Evolutionary conservation across 106 monocot species (phyloP).

Genomic region (Hemerocallis citrina): DNA sequence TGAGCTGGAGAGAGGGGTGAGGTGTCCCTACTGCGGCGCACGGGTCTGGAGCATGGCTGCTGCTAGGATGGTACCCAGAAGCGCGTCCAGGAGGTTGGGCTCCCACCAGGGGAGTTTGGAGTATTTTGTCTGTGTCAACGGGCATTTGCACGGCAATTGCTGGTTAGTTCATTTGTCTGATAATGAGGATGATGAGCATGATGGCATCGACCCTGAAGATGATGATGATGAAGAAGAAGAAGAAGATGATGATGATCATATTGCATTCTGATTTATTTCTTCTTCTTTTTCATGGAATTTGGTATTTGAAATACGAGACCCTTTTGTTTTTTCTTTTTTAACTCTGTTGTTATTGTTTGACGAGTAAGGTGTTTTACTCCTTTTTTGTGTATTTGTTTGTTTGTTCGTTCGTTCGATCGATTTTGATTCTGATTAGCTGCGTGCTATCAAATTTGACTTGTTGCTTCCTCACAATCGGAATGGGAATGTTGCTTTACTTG

Average conservation of each 20-base stretch:
- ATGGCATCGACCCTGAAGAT: not conserved
- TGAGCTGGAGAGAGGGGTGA: slow-evolving; percentile 39
- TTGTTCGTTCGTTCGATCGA: no score
- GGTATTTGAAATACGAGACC: no score
- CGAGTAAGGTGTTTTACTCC: no score
- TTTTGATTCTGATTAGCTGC: no score
- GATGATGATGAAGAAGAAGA: slow-evolving; percentile 7
- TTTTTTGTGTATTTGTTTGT: no score
- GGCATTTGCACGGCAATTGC: slow-evolving; percentile 70
- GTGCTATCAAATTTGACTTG: no score
- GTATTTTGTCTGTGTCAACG: slow-evolving; percentile 78
- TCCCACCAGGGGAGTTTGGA: slow-evolving; percentile 32
- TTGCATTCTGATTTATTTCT: slow-evolving; percentile 1
- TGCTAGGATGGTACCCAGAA: slow-evolving; percentile 43
- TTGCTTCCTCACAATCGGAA: no score
- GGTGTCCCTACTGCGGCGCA: slow-evolving; percentile 72
- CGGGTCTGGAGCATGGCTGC: slow-evolving; percentile 79
- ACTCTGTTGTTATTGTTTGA: no score
- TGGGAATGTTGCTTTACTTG: no score
- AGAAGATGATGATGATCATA: not conserved
- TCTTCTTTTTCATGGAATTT: no score
- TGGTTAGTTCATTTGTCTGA: slow-evolving; percentile 64
- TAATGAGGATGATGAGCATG: slow-evolving; percentile 16
- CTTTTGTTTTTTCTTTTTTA: no score
- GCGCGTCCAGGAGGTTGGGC: slow-evolving; percentile 50